Percentiles rank a stretch among this genome's conserved stretches.
phyloP scores from a whole-genome alignment of 768 basidiomycete genomes.

The Baorangia bicolor region DNA sequence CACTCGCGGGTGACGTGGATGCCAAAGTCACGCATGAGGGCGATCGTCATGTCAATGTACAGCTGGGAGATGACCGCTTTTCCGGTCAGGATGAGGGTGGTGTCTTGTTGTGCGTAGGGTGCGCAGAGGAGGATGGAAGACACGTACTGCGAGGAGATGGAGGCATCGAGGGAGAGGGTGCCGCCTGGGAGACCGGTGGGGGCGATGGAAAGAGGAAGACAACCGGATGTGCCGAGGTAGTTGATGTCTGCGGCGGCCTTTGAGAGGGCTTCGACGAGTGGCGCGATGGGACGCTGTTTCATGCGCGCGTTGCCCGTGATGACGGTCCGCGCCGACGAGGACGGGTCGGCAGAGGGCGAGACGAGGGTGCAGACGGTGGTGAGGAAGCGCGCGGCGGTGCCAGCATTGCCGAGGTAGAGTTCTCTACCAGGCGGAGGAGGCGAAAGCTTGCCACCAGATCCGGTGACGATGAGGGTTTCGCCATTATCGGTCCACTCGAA shows the following conservation, averaged over 20 bases:
- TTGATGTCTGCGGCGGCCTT: slow-evolving; percentile 77
- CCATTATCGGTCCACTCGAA: slow-evolving; percentile 97
- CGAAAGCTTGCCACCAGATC: slow-evolving; percentile 77
- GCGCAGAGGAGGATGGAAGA: slow-evolving; percentile 96
- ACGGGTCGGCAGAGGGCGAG: slow-evolving; percentile 39
- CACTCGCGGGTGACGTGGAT: slow-evolving; percentile 66
- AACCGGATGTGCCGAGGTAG: slow-evolving; percentile 79
- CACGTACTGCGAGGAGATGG: slow-evolving; percentile 97
- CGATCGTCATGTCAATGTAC: slow-evolving; percentile 99
- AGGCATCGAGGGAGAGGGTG: slow-evolving; percentile 83
- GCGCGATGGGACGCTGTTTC: slow-evolving; percentile 98
- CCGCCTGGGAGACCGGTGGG: slow-evolving; percentile 83
- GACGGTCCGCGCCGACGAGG: slow-evolving; percentile 53
- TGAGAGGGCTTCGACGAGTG: slow-evolving; percentile 85
- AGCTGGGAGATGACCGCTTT: slow-evolving; percentile 98
- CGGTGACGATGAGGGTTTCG: slow-evolving; percentile 89
- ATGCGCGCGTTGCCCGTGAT: slow-evolving; percentile 98
- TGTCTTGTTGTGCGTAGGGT: slow-evolving; percentile 82
- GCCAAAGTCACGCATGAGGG: slow-evolving; percentile 96
- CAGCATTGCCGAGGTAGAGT: slow-evolving; percentile 94
- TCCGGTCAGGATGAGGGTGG: slow-evolving; percentile 87
- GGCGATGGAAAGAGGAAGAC: slow-evolving; percentile 83
- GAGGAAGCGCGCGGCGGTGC: slow-evolving; percentile 96
- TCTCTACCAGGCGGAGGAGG: slow-evolving; percentile 81
- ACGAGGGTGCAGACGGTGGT: slow-evolving; percentile 95